Base-by-base conservation (phyloP, 768 basidiomycete species). In the Artomyces pyxidatus region DNA sequence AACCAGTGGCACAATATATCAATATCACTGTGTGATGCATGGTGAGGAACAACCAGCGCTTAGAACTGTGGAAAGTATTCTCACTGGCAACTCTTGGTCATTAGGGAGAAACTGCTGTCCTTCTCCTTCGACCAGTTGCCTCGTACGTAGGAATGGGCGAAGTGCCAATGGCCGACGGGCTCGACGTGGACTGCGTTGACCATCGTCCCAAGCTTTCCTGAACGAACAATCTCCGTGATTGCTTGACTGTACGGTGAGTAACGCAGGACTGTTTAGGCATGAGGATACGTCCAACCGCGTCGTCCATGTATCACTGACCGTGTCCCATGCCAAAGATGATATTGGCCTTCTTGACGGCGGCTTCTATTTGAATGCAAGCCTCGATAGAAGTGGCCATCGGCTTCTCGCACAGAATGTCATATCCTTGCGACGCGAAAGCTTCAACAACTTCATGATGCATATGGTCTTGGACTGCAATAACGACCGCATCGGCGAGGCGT, bases 71-170 rank as follows among this genome's bases (percentile, higher is more conserved):
- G 17, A 28, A 21, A 41, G 42, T 35, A 35, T 45, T 42, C 82
- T 59, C 63, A 90, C 88, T 94, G 91, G 76, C 86, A 94, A 56
- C 82, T 81, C 70, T 94, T 94, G 16, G 89, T 85, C 83, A 94
- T 81, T 45, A 94, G 74, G 12, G 85, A 80, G 64, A 93, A 93
- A 21, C 81, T 83, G 56, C 85, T 85, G 6, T 73, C 68, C 3
- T 68, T 65, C 60, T 93, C 85, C 22, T 71, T 78, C 3, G 70
- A 64, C 91, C 91, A 94, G 61, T 83, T 83, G 25, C 81, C 91
- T 28, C 91, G 78, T 26, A 94, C 91, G 58, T 80, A 94, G 0
- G 87, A 89, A 63, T 94, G 91, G 2, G 90, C 86, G 65, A 93
- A 93, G 63, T 93, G 91, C 58, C 75, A 88, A 60, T 88, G 82